Base-by-base conservation (phyloP, 192 early-diverging fungal species). In the Coemansia sp. region DNA sequence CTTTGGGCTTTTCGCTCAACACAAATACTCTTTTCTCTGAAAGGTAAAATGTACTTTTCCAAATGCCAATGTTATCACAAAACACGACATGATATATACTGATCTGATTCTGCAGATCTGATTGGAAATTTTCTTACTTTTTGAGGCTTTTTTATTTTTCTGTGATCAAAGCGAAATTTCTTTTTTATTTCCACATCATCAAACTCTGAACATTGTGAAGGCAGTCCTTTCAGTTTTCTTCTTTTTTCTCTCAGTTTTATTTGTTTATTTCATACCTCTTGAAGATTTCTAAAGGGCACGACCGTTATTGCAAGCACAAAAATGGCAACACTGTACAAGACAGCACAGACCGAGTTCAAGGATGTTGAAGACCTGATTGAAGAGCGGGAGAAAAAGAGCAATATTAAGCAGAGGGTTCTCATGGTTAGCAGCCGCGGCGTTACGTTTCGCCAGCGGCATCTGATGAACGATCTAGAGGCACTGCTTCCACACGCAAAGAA, bases 401-500 rank as follows among this genome's bases (percentile, higher is more conserved):
- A 86, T 61, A 95, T 95, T 81, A 96, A 94, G 76, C 94, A 99
- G 76, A 84, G 95, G 45, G 91, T 98, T 14, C 83, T 99, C 49
- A 68, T 94, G 53, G 84, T 98, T 32, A 91, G 93, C 56, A 95
- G 94, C 43, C 87, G 97, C 32, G 97, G 97, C 57, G 91, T 95
- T 64, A 83, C 75, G 61, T 71, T 65, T 84, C 92, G 95, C 68
- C 93, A 95, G 56, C 90, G 97, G 38, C 97, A 99, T 76, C 77
- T 99, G 63, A 75, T 99, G 77, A 90, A 88, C 58, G 97, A 99
- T 84, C 85, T 97, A 64, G 86, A 88, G 58, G 83, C 86, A 17
- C 76, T 99, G 32, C 86, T 97, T 63, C 97, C 97, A 58, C 97
- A 99, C 76, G 86, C 93, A 41, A 98, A 98, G 84, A 97, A 97